A percentile compares a stretch with the other conserved stretches of the same genome.
Conservation (phyloP, 2,329 filamentous ascomycete species). For the Cladosporium phlei region DNA sequence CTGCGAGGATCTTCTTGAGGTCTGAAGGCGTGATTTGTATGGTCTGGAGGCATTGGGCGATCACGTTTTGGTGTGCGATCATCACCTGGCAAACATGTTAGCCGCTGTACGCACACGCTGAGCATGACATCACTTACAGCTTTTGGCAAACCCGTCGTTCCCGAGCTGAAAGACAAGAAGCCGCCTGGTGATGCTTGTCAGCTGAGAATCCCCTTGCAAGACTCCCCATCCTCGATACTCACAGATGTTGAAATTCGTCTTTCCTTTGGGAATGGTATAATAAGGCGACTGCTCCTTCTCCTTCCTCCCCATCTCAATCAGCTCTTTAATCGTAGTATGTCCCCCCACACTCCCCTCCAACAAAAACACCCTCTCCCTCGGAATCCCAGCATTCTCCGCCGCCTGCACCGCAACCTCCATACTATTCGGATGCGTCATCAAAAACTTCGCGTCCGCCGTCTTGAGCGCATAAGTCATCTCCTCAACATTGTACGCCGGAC, state of each 20-base stretch:
- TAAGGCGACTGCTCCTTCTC: slow-evolving; percentile 41
- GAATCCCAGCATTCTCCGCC: slow-evolving; percentile 51
- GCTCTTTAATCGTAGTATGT: slow-evolving; percentile 45
- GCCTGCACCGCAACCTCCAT: slow-evolving; percentile 53
- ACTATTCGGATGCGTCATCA: slow-evolving; percentile 53
- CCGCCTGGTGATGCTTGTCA: slow-evolving; percentile 24
- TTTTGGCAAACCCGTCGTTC: slow-evolving; percentile 49
- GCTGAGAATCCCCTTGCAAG: not conserved
- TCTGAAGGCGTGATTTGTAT: slow-evolving; percentile 48
- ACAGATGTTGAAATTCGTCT: slow-evolving; percentile 54
- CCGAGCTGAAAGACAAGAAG: slow-evolving; percentile 49
- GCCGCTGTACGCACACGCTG: not conserved
- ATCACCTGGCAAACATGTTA: slow-evolving; percentile 36
- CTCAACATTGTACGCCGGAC: slow-evolving; percentile 61
- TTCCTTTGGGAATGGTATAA: slow-evolving; percentile 48
- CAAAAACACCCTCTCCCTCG: slow-evolving; percentile 50
- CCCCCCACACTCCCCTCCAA: slow-evolving; percentile 51
- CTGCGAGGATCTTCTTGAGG: slow-evolving; percentile 50
- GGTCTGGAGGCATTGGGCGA: slow-evolving; percentile 59
- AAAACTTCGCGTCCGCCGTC: slow-evolving; percentile 52
- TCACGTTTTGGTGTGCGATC: slow-evolving; percentile 52
- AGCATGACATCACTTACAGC: slow-evolving; percentile 28
- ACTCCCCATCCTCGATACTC: slow-evolving; percentile 8
- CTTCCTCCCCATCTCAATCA: slow-evolving; percentile 41
- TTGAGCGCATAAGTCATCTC: slow-evolving; percentile 64